Base-by-base conservation (phyloP, 2,329 filamentous ascomycete genomes). In the Diaporthe citriasiana region DNA sequence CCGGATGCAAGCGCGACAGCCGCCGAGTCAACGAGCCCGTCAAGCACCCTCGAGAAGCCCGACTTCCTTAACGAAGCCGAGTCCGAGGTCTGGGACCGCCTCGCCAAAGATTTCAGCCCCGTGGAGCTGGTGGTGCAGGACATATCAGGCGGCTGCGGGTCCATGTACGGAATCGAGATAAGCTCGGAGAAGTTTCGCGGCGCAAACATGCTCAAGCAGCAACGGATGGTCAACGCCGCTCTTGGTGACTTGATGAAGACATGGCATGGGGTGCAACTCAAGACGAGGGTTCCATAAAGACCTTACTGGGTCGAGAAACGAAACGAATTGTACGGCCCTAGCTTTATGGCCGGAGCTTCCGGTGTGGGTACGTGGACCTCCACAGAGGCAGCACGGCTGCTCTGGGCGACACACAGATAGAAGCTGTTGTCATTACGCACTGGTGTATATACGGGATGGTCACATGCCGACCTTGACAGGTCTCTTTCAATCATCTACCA, bases 121-220 rank as follows among this genome's bases (percentile, higher is more conserved):
- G 86, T 86, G 0, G 82, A 87, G 74, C 82, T 91, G 35, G 82
- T 91, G 82, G 93, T 97, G 13, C 92, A 93, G 81, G 94, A 97
- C 83, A 90, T 97, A 69, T 94, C 92, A 33, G 94, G 94, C 74
- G 94, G 94, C 40, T 97, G 94, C 84, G 94, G 94, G 13, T 94
- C 92, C 80, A 97, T 97, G 94, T 97, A 97, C 84, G 93, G 91
- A 72, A 93, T 97, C 77, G 92, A 95, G 79, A 91, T 97, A 77
- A 89, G 91, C 63, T 94, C 93, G 10, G 87, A 91, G 60, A 88
- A 87, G 79, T 97, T 97, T 83, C 87, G 88, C 71, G 94, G 94
- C 60, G 82, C 91, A 78, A 88, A 87, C 66, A 91, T 95, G 82
- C 89, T 97, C 75, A 94, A 94, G 87, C 94, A 97, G 85, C 94